Evolutionary conservation across 2,329 filamentous ascomycete genomes (phyloP).

Genomic region (Alternaria infectoria): DNA sequence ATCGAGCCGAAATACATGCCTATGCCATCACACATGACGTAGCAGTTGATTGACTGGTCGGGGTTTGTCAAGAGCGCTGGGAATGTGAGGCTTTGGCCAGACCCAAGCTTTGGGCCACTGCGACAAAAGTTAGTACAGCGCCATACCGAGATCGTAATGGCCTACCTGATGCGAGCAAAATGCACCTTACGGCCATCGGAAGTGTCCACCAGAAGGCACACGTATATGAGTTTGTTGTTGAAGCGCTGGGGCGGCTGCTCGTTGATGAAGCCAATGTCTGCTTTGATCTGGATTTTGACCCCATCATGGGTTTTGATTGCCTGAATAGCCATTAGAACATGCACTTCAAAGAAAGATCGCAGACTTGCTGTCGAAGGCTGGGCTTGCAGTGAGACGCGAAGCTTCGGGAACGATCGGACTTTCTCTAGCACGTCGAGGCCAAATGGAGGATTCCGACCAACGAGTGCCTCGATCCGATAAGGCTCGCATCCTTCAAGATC

Average conservation of each 20-base stretch:
- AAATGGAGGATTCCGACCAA: constrained; percentile 83
- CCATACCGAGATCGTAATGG: not conserved
- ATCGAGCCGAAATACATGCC: constrained; percentile 52
- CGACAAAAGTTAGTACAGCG: constrained; percentile 38
- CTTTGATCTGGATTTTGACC: constrained; percentile 68
- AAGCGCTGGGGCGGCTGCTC: constrained; percentile 66
- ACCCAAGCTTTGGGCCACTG: constrained; percentile 70
- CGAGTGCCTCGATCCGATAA: constrained; percentile 74
- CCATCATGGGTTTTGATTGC: constrained; percentile 42
- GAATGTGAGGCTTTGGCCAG: constrained; percentile 66
- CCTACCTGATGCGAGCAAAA: constrained; percentile 66
- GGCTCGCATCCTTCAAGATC: constrained; percentile 71
- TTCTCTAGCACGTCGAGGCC: constrained; percentile 72
- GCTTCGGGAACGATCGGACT: constrained; percentile 74
- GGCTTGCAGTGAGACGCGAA: constrained; percentile 62
- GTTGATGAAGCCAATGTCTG: constrained; percentile 75
- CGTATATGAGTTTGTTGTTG: constrained; percentile 67
- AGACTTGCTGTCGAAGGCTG: constrained; percentile 51
- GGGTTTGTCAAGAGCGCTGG: constrained; percentile 61
- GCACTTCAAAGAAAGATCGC: not conserved
- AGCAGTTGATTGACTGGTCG: constrained; percentile 68
- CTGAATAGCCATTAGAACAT: constrained; percentile 11
- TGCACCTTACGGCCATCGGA: constrained; percentile 72
- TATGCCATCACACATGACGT: constrained; percentile 85
- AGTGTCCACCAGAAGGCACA: constrained; percentile 77